Evolutionary conservation across 2,329 filamentous ascomycete species (phyloP), one percentile per base, ranked within the genome.

Genomic region (Xylaria sp.): DNA sequence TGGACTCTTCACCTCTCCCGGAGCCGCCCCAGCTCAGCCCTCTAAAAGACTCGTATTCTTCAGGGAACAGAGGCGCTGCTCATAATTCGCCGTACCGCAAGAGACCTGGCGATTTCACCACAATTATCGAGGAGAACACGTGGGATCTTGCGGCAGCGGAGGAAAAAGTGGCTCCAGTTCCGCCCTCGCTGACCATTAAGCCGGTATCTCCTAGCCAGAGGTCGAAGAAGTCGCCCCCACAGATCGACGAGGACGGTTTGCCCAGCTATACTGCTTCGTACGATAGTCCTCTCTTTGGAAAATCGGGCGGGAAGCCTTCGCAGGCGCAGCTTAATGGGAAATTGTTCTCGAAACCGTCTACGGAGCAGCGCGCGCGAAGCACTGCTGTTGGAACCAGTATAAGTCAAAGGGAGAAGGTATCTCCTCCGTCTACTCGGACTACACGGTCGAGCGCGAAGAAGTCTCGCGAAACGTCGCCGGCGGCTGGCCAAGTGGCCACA

Each of bases 41-140:
- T 0, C 80, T 90, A 0, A 84, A 84, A 58, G 84, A 87, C 67
- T 86, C 84, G 1, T 80, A 80, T 12, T 82, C 85, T 1, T 85
- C 86, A 0, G 86, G 84, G 2, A 89, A 89, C 72, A 76, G 79
- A 13, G 77, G 79, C 13, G 73, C 69, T 1, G 64, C 62, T 71
- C 81, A 76, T 68, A 71, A 69, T 64, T 72, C 18, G 74, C 55
- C 76, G 10, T 68, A 72, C 68, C 78, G 57, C 69, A 79, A 81
- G 52, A 80, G 82, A 63, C 78, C 78, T 1, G 81, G 81, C 7
- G 81, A 84, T 13, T 85, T 84, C 70, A 80, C 80, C 0, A 82
- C 84, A 1, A 84, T 85, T 33, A 67, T 82, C 1, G 85, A 87
- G 71, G 85, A 87, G 68, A 84, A 83, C 28, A 82, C 82, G 0